Evolutionary conservation across 345 rosid species (phyloP), one percentile per base, ranked within the genome.

Genomic region (Melaleuca quinquenervia): DNA sequence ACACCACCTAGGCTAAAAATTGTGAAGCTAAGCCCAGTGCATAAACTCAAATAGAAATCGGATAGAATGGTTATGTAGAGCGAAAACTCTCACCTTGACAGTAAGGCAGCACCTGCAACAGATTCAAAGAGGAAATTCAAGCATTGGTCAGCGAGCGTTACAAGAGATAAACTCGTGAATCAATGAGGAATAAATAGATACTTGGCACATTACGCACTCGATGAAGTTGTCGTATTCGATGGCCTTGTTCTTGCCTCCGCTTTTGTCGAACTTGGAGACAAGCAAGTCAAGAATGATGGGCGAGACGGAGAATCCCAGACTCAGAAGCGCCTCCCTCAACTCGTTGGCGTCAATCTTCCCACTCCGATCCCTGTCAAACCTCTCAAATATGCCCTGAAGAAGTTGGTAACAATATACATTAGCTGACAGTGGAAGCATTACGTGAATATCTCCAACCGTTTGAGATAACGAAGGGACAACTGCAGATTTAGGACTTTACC

Each of bases 171-270:
- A 70, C 45, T 70, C 26, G 5, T 36, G 80, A 18, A 0, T 0
- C 7, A 29, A 24, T 80, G 52, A 82, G 6, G 26, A 55, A 5
- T 7, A 11, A 50, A 12, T 20, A 29, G n/a, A 84, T 22, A 16
- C 1, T 8, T 15, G 45, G 48, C 80, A 18, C 48, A 0, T 15
- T 84, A 89, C 95, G 12, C 92, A 96, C 98, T 97, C 99, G 27
- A 97, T 96, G 92, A 97, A 97, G 89, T 95, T 96, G 87, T 97
- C 99, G 82, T 97, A 97, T 91, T 96, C 99, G 48, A 97, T 92
- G 80, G 96, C 96, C 87, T 44, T 94, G 86, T 64, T 88, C 90
- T 82, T 91, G 86, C 98, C 99, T 51, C 97, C 98, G 1, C 91
- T 93, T 88, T 96, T 96, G 78, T 96, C 98, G 41, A 92, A 97